Percentiles rank a stretch among this genome's conserved stretches.
Evolutionary conservation across 371 early-diverging fungal species (phyloP).

Genomic region (Saksenaea oblongispora): DNA sequence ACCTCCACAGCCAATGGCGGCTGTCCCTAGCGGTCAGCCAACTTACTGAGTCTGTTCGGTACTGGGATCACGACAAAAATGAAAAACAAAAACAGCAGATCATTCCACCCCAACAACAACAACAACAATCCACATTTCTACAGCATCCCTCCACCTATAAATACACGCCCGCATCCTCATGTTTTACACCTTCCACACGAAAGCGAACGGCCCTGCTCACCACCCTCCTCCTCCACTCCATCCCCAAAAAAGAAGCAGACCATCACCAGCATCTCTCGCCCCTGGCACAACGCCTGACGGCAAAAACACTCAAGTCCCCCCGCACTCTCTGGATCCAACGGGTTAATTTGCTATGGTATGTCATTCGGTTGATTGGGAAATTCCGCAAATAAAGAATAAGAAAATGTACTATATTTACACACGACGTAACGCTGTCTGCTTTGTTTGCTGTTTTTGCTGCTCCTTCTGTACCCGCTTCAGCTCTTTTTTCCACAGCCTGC

Average conservation of each 20-base stretch:
- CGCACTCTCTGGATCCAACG: not conserved
- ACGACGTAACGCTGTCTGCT: not conserved
- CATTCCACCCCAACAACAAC: not conserved
- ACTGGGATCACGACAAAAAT: not conserved
- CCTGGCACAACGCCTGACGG: not conserved
- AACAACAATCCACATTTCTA: not conserved
- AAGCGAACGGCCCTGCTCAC: not conserved
- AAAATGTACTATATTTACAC: not conserved
- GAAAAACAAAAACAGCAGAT: not conserved
- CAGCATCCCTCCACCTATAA: not conserved
- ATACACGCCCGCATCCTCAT: not conserved
- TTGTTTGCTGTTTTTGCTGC: constrained; percentile 1
- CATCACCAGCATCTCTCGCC: not conserved
- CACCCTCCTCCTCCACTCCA: not conserved
- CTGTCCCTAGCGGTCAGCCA: constrained; percentile 15
- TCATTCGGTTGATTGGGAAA: not conserved
- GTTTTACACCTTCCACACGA: not conserved
- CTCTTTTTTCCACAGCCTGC: constrained; percentile 24
- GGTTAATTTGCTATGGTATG: not conserved
- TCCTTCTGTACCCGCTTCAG: not conserved
- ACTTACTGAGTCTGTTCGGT: constrained; percentile 11
- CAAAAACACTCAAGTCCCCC: not conserved
- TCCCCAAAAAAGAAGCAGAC: not conserved
- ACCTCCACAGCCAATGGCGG: constrained; percentile 19
- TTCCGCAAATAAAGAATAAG: not conserved